Base-by-base conservation (phyloP, 345 rosid species). In the Melastoma malabathricum region DNA sequence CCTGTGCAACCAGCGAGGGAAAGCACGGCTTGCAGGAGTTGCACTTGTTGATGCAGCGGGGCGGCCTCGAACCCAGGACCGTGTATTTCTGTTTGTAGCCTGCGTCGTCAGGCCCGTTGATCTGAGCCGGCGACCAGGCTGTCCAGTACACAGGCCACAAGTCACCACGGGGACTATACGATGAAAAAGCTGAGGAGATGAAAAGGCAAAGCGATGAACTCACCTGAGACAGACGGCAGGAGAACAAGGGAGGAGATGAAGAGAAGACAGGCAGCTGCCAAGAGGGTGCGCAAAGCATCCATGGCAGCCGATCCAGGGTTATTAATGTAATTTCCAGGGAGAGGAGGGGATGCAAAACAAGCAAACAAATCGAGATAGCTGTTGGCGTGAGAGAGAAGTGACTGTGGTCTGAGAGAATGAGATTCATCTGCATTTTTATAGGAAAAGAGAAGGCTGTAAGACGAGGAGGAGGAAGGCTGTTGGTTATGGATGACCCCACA, bases 21-120 rank as follows among this genome's bases (percentile, higher is more conserved):
- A 61, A 48, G 66, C 95, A 88, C 15, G 92, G 89, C 50, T 66
- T 72, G 76, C 97, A 84, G 50, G 57, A 70, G 43, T 49, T 58
- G 68, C 97, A 88, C 66, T 63, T 78, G 80, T 72, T 66, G 15
- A 62, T 67, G 63, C 97, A 88, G 47, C 52, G 41, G 0, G 97
- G 95, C 44, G 92, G 97, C 72, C 64, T 73, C 56, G 97, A 88
- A 19, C 97, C 97, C 64, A 80, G 9, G 48, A 75, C 66, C 75
- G 49, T 56, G 64, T 66, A 59, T 51, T 39, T 60, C 23, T 31
- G 55, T 65, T 54, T 50, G 58, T 69, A 48, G 44, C 60, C 53
- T 58, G 43, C 43, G 48, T 23, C 45, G 43, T 43, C 44, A 55
- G 47, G 17, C 13, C 10, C 2, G 17, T 41, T 14, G 2, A 8